A percentile compares a stretch with the other conserved stretches of the same genome.
phyloP scores from a whole-genome alignment of 2,329 filamentous ascomycete genomes.

The Aspergillus unguis region DNA sequence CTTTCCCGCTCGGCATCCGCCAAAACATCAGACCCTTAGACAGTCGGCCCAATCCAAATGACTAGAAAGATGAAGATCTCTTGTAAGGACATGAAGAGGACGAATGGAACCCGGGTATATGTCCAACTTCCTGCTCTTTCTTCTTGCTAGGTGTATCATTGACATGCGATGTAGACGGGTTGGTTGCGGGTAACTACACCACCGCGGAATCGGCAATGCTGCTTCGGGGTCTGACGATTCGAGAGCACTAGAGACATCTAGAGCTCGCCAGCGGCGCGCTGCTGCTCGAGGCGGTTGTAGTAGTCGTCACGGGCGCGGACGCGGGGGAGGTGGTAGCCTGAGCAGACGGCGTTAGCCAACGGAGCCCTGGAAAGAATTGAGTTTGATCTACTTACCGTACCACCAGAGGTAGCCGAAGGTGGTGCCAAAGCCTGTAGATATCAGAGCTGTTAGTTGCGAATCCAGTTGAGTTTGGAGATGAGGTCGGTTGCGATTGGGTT shows the following conservation, averaged over 20 bases:
- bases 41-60: not conserved
- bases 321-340: conserved; percentile 63
- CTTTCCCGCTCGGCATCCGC: not conserved
- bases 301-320: conserved; percentile 61
- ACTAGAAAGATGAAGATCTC: not conserved
- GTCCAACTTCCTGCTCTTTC: not conserved
- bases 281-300: conserved; percentile 62
- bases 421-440: conserved; percentile 55
- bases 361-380: not conserved
- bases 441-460: conserved; percentile 15
- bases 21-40: not conserved
- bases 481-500: not conserved
- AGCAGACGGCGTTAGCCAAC: not conserved
- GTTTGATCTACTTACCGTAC: conserved; percentile 52
- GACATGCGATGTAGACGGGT: not conserved
- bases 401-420: conserved; percentile 64
- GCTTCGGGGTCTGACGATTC: conserved; percentile 12
- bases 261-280: conserved; percentile 48
- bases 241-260: conserved; percentile 21
- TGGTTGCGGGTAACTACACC: not conserved
- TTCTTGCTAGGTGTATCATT: not conserved
- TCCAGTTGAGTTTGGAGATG: not conserved
- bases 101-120: conserved; percentile 4
- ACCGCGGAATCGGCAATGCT: not conserved
- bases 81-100: not conserved